Base-by-base conservation (phyloP, 352 stramenopile genomes). In the Globisporangium solare region DNA sequence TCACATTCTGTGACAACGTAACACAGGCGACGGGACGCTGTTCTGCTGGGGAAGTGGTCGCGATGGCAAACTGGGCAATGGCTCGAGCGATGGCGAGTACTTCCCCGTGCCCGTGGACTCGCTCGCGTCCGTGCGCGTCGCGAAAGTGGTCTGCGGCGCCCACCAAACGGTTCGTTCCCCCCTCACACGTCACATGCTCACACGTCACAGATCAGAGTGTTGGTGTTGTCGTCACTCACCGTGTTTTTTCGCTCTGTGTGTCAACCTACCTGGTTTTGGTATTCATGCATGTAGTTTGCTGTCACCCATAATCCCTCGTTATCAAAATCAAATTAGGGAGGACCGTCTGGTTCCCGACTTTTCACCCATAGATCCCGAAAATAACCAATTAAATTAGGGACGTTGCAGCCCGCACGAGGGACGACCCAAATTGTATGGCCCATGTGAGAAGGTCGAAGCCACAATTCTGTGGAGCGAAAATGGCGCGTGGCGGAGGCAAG, bases 11-110 rank as follows among this genome's bases (percentile, higher is more conserved):
- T 39, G 3, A 14, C 21, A 17, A 40, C 39, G 24, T 6, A 17
- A 18, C 20, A 11, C 31, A 89, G 79, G 58, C 32, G 77, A 89
- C 22, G 83, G 83, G 4, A 61, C 66, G 27, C 49, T 93, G 40
- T 92, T 79, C 42, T 87, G 74, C 47, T 93, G 83, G 83, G 83
- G 83, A 39, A 74, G 67, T 35, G 82, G 79, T 0, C 68, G 72
- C 15, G 56, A 89, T 39, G 82, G 83, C 37, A 88, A 88, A 51
- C 73, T 93, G 7, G 83, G 83, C 22, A 88, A 86, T 14, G 74
- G 76, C 14, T 70, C 63, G 11, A 67, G 71, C 20, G 67, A 89
- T 1, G 79, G 88, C 41, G 81, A 92, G 66, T 52, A 72, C 32
- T 58, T 60, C 6, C 81, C 79, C 5, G 58, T 79, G 20, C 56